Conservation (phyloP, 495 filamentous ascomycete species). For the Tuber umbilicatum region DNA sequence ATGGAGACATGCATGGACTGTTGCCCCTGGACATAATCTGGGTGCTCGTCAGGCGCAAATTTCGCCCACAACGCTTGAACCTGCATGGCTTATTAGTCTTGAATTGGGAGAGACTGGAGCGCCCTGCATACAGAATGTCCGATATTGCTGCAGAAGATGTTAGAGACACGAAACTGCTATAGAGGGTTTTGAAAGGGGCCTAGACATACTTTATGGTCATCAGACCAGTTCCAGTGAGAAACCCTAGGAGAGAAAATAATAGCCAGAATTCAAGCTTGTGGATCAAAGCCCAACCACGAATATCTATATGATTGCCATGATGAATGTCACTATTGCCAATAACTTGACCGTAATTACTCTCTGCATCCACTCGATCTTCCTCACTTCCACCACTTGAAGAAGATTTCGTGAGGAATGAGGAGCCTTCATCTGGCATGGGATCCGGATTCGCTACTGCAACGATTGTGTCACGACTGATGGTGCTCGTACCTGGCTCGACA, state of each 20-base stretch:
- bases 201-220: slow-evolving; percentile 95
- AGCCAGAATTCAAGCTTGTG: slow-evolving; percentile 78
- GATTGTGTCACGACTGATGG: slow-evolving; percentile 26
- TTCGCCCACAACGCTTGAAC: slow-evolving; percentile 49
- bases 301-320: slow-evolving; percentile 61
- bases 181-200: not conserved
- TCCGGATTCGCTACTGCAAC: slow-evolving; percentile 29
- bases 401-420: slow-evolving; percentile 70
- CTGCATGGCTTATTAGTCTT: slow-evolving; percentile 40
- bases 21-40: slow-evolving; percentile 66
- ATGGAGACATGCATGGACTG: slow-evolving; percentile 93
- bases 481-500: slow-evolving; percentile 65
- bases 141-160: slow-evolving; percentile 63
- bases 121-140: slow-evolving; percentile 64
- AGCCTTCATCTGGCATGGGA: slow-evolving; percentile 58
- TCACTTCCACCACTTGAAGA: slow-evolving; percentile 46
- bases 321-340: slow-evolving; percentile 32
- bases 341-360: slow-evolving; percentile 17
- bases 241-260: slow-evolving; percentile 73
- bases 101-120: slow-evolving; percentile 3
- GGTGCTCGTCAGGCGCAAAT: slow-evolving; percentile 34
- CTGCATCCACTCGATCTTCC: slow-evolving; percentile 46
- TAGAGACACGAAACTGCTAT: slow-evolving; percentile 6
- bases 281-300: slow-evolving; percentile 78
- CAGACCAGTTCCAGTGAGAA: slow-evolving; percentile 83